Percentiles rank a stretch among this genome's conserved stretches.
Conservation (phyloP, 345 rosid species). For the Brassica incana region DNA sequence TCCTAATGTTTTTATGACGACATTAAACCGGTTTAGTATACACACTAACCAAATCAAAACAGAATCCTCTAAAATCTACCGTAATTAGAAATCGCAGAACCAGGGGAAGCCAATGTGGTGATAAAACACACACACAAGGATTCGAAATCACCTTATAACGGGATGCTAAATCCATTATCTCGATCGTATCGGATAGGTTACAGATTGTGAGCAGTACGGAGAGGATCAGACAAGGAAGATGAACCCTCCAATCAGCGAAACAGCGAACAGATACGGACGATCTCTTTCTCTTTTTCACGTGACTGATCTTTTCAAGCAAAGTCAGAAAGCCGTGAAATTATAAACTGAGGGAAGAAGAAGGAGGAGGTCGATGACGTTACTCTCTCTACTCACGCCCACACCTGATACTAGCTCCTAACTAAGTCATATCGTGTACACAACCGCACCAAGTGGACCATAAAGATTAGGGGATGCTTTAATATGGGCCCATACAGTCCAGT, state of each 20-base stretch:
- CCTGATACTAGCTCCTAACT: neutral
- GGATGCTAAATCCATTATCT: constrained; percentile 79
- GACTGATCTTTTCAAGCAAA: constrained; percentile 36
- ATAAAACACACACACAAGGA: neutral
- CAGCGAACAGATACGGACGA: constrained; percentile 10
- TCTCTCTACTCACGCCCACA: constrained; percentile 16
- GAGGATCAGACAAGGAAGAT: constrained; percentile 20
- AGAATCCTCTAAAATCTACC: neutral
- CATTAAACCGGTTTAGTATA: too few relatives aligned
- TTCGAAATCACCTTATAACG: constrained; percentile 44
- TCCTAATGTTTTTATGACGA: too few relatives aligned
- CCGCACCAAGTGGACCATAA: neutral
- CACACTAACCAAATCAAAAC: neutral
- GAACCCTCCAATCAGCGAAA: constrained; percentile 12
- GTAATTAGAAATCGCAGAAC: neutral
- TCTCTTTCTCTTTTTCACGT: constrained; percentile 5
- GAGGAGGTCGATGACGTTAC: neutral
- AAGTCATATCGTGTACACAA: neutral
- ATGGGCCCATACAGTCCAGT: neutral
- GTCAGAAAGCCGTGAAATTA: constrained; percentile 29
- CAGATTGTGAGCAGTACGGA: neutral
- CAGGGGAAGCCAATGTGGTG: neutral
- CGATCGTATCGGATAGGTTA: constrained; percentile 23
- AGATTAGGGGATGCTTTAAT: neutral
- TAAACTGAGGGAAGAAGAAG: neutral